These are phyloP conservation scores for Gonapodya prolifera DNA, from an alignment of 192 early-diverging fungal genomes.

Conservation along the genomic window DNA sequence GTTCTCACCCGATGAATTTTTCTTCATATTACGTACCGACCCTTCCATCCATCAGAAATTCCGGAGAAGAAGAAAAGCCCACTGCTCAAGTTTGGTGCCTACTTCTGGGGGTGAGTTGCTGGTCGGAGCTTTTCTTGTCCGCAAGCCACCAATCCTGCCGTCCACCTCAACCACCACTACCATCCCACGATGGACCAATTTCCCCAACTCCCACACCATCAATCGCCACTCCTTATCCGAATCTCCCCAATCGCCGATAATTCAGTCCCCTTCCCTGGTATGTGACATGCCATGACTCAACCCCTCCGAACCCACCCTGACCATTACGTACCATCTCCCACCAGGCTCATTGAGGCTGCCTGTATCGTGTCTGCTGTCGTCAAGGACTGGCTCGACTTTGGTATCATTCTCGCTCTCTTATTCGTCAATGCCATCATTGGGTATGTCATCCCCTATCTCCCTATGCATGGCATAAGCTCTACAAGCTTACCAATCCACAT, in stretches of 20 bases:
- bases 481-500: neutral
- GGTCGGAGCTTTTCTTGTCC: neutral
- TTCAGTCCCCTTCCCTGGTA: neutral
- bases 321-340: conserved; percentile 50
- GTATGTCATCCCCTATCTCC: too few species aligned
- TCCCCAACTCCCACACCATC: neutral
- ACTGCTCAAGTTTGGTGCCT: conserved; percentile 69
- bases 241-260: neutral
- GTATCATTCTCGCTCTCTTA: conserved; percentile 65
- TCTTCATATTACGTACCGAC: neutral
- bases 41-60: conserved; percentile 17
- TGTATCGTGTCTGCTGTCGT: conserved; percentile 67
- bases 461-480: neutral
- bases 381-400: conserved; percentile 61
- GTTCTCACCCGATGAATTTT: neutral
- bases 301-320: neutral
- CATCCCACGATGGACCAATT: neutral
- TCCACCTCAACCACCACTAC: neutral
- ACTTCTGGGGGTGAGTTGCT: conserved; percentile 57
- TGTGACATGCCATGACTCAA: neutral
- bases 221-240: too few species aligned
- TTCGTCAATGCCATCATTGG: conserved; percentile 85
- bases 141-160: neutral
- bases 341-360: conserved; percentile 81
- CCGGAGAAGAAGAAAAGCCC: conserved; percentile 76